Percentiles rank a stretch among this genome's conserved stretches.
phyloP scores from a whole-genome alignment of 495 filamentous ascomycete species.

The Aspergillus homomorphus region DNA sequence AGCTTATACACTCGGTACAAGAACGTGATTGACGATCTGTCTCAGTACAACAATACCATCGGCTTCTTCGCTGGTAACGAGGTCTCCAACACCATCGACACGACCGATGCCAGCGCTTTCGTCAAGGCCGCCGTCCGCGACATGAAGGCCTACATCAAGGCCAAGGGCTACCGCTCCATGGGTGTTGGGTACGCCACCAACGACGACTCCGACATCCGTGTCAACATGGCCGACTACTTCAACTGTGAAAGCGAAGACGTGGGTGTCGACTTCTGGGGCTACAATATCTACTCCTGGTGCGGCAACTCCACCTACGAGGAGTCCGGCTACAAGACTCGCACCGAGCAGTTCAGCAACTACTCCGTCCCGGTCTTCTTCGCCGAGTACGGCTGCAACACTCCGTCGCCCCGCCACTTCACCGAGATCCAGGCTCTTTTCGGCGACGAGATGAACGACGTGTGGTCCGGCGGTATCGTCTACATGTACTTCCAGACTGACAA shows the following conservation, averaged over 20 bases:
- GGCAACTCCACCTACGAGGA: slow-evolving; percentile 67
- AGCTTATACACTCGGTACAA: slow-evolving; percentile 77
- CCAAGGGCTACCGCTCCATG: slow-evolving; percentile 68
- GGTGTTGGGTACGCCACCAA: slow-evolving; percentile 95
- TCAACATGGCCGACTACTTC: slow-evolving; percentile 81
- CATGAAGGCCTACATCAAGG: slow-evolving; percentile 86
- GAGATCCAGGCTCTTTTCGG: slow-evolving; percentile 86
- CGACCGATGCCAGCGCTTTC: slow-evolving; percentile 82
- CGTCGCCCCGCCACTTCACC: slow-evolving; percentile 71
- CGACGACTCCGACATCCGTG: slow-evolving; percentile 78
- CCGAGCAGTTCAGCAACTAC: slow-evolving; percentile 80
- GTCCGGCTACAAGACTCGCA: slow-evolving; percentile 77
- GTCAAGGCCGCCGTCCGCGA: slow-evolving; percentile 97
- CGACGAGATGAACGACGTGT: slow-evolving; percentile 73
- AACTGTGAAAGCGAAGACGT: slow-evolving; percentile 69
- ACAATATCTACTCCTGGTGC: slow-evolving; percentile 99
- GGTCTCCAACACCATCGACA: slow-evolving; percentile 79
- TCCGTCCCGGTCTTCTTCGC: slow-evolving; percentile 94
- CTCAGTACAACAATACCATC: slow-evolving; percentile 78
- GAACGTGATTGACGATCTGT: slow-evolving; percentile 73
- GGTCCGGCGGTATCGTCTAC: slow-evolving; percentile 94
- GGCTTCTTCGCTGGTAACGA: slow-evolving; percentile 99
- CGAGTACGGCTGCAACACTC: slow-evolving; percentile 93
- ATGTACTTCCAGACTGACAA: slow-evolving; percentile 95
- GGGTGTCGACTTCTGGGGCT: slow-evolving; percentile 93